A percentile compares a stretch with the other conserved stretches of the same genome.
phyloP scores from a whole-genome alignment of 1,284 basidiomycete species.

The Coriolopsis trogii region DNA sequence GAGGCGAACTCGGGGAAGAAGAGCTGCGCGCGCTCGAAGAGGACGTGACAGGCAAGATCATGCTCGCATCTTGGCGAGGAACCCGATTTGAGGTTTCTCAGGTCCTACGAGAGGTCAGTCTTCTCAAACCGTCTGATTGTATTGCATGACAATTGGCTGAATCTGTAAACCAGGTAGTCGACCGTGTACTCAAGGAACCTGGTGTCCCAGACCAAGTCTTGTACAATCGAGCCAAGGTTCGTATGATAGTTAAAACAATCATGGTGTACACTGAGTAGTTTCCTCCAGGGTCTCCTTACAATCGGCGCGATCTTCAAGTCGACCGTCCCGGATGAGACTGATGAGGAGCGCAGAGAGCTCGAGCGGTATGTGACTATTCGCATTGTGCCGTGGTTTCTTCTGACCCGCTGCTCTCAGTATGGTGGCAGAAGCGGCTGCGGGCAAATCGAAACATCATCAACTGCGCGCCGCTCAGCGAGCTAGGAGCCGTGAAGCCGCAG shows the following conservation, averaged over 20 bases:
- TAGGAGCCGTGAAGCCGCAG: constrained; percentile 16
- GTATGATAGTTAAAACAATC: neutral
- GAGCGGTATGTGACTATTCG: constrained; percentile 63
- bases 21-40: constrained; percentile 87
- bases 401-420: constrained; percentile 24
- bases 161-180: constrained; percentile 52
- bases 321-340: constrained; percentile 83
- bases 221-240: constrained; percentile 81
- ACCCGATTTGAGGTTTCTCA: constrained; percentile 91
- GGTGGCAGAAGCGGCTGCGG: constrained; percentile 44
- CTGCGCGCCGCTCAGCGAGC: constrained; percentile 34
- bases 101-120: constrained; percentile 69
- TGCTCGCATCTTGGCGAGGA: constrained; percentile 94
- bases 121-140: neutral
- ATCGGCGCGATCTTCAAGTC: constrained; percentile 88
- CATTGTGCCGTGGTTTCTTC: neutral
- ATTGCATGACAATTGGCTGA: neutral
- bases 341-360: constrained; percentile 89
- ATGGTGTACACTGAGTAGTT: neutral
- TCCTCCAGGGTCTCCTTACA: constrained; percentile 70
- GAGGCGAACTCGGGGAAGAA: constrained; percentile 84
- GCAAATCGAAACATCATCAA: constrained; percentile 61
- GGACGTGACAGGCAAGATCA: constrained; percentile 95
- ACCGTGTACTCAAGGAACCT: constrained; percentile 80
- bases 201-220: constrained; percentile 71